These are phyloP conservation scores for Teunomyces pallodes DNA, from an alignment of 805 yeast species.

Conservation along the genomic window DNA sequence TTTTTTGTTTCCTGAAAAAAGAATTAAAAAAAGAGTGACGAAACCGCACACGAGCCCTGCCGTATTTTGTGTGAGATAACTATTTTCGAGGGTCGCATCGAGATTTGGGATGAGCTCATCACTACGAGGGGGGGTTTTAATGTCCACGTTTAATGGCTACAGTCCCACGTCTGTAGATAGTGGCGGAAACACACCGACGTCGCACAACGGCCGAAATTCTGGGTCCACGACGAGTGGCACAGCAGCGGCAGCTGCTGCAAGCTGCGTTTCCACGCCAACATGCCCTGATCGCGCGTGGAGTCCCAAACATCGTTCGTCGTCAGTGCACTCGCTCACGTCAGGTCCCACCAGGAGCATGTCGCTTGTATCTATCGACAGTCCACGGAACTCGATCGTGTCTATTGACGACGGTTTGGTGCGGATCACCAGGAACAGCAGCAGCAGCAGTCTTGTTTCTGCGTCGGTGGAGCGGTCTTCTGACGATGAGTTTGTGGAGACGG, in stretches of 20 bases:
- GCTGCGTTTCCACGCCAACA: too few relatives aligned
- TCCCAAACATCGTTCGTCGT: conserved; percentile 30
- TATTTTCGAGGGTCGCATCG: conserved; percentile 5
- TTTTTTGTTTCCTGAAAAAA: background rate
- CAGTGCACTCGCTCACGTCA: conserved; percentile 20
- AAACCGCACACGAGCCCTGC: background rate
- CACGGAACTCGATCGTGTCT: conserved; percentile 40
- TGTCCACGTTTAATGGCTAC: background rate
- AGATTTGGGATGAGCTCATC: conserved; percentile 3
- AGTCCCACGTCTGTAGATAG: background rate
- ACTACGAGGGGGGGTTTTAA: background rate
- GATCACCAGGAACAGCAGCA: conserved; percentile 34
- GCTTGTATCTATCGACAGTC: conserved; percentile 36
- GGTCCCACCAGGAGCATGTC: conserved; percentile 32
- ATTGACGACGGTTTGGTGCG: conserved; percentile 31
- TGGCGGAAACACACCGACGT: background rate
- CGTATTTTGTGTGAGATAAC: background rate
- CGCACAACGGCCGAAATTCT: background rate
- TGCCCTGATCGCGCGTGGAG: background rate
- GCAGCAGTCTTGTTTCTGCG: conserved; percentile 18
- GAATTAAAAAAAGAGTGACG: background rate
- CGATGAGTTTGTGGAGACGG: conserved; percentile 17
- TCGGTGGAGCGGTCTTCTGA: conserved; percentile 23
- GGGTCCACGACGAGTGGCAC: background rate
- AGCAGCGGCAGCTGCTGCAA: background rate